These are phyloP conservation scores for Didymosphaeria variabile DNA, from an alignment of 2,329 filamentous ascomycete genomes.

Conservation along the genomic window DNA sequence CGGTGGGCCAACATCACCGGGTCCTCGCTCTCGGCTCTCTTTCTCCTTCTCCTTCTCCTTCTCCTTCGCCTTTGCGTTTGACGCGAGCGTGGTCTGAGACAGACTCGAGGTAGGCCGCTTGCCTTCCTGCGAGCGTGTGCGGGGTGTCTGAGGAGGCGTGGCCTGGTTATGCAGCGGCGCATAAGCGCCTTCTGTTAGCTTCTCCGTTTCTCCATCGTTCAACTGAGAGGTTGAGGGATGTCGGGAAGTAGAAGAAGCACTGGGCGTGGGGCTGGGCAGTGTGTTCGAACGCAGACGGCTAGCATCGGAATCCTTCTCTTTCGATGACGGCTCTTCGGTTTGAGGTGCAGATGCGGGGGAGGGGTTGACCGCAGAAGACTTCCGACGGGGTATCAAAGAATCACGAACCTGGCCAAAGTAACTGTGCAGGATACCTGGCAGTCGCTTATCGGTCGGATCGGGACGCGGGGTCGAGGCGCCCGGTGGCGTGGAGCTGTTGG, in stretches of 20 bases:
- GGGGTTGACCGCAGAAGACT: constrained; percentile 49
- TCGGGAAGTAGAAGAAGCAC: constrained; percentile 57
- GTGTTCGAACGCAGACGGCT: constrained; percentile 59
- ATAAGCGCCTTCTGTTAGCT: constrained; percentile 85
- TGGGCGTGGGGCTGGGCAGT: constrained; percentile 60
- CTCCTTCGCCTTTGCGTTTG: constrained; percentile 49
- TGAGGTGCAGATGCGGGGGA: constrained; percentile 46
- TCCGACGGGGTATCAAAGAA: constrained; percentile 59
- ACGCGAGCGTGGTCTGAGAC: constrained; percentile 61
- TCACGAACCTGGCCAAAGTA: constrained; percentile 99
- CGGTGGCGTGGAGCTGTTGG: constrained; percentile 83
- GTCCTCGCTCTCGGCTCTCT: constrained; percentile 54
- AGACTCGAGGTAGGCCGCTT: constrained; percentile 54
- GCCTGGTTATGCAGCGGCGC: constrained; percentile 76
- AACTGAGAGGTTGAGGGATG: constrained; percentile 66
- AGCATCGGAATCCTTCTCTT: constrained; percentile 34
- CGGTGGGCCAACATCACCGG: constrained; percentile 73
- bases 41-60: constrained; percentile 39
- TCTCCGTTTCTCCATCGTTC: constrained; percentile 72
- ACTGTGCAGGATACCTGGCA: constrained; percentile 92
- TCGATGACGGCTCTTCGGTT: constrained; percentile 24
- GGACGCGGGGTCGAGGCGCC: constrained; percentile 93
- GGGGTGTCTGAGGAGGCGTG: constrained; percentile 87
- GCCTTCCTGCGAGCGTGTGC: constrained; percentile 78
- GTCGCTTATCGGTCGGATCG: constrained; percentile 91